phyloP scores from a whole-genome alignment of 2,329 filamentous ascomycete genomes.

The Fusarium euwallaceae region DNA sequence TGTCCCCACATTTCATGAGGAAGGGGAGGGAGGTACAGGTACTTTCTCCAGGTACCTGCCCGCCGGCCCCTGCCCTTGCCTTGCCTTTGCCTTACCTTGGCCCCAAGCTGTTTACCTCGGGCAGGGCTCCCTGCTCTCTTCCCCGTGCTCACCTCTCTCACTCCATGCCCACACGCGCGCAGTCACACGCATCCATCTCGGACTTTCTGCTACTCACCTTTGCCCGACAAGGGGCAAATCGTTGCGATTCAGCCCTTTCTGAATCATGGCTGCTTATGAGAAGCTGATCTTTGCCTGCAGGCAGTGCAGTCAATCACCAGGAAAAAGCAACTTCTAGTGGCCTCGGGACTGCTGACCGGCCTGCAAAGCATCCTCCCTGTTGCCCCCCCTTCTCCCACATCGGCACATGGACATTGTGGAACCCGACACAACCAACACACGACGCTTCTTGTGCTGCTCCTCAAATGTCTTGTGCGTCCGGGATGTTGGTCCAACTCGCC shows the following conservation, averaged over 20 bases:
- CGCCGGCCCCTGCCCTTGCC: neutral
- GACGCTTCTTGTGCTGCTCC: slow-evolving; percentile 27
- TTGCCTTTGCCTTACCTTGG: neutral
- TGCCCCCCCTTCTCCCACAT: neutral
- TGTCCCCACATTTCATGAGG: slow-evolving; percentile 20
- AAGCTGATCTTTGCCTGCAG: slow-evolving; percentile 6
- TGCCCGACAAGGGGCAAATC: neutral
- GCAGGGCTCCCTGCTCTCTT: neutral
- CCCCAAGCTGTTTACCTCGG: neutral
- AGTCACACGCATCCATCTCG: neutral
- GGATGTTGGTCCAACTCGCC: slow-evolving; percentile 13
- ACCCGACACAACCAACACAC: slow-evolving; percentile 3
- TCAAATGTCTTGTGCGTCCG: neutral
- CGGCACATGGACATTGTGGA: slow-evolving; percentile 6
- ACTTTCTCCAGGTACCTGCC: slow-evolving; percentile 34
- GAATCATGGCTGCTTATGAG: slow-evolving; percentile 3
- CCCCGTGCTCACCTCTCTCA: neutral
- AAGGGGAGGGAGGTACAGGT: slow-evolving; percentile 24
- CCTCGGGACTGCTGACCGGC: neutral
- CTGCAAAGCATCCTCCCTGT: neutral
- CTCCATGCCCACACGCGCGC: neutral
- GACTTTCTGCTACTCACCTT: neutral
- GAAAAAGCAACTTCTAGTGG: neutral
- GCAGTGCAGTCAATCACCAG: neutral
- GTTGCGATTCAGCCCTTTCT: slow-evolving; percentile 5